Conservation (phyloP, 192 early-diverging fungal species). For the Neocallimastix lanati region DNA sequence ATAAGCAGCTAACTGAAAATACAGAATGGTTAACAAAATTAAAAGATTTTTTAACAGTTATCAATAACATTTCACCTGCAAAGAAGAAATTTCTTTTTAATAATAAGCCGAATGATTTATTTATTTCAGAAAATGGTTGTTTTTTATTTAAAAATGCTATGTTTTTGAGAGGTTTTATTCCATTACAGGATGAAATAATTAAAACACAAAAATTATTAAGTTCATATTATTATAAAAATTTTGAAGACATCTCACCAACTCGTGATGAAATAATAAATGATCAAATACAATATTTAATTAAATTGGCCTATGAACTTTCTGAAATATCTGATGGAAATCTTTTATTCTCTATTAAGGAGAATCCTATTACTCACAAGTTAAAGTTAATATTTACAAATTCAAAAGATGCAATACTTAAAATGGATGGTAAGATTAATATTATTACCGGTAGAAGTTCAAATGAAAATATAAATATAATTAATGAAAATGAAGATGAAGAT, state of each 20-base stretch:
- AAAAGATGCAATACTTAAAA: not conserved
- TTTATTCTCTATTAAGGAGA: not conserved
- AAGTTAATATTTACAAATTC: not conserved
- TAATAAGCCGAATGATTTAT: not conserved
- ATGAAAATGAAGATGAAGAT: not conserved
- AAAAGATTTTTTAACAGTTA: not conserved
- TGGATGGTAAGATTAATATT: not conserved
- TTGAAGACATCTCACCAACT: not conserved
- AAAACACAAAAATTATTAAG: not conserved
- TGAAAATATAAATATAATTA: not conserved
- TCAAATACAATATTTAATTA: not conserved
- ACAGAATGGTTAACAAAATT: not conserved
- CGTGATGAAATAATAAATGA: not conserved
- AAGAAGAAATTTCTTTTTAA: not conserved
- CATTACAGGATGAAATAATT: not conserved
- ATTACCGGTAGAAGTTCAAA: not conserved
- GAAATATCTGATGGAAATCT: not conserved
- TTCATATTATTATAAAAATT: not conserved
- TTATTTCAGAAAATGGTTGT: not conserved
- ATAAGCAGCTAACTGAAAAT: not conserved
- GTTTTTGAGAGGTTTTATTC: not conserved
- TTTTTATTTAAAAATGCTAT: not conserved
- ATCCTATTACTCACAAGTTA: not conserved
- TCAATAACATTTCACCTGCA: not conserved
- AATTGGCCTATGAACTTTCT: not conserved